Evolutionary conservation across 148 eudicot genomes (phyloP), one percentile per base, ranked within the genome.

Genomic region (Drosera capensis): DNA sequence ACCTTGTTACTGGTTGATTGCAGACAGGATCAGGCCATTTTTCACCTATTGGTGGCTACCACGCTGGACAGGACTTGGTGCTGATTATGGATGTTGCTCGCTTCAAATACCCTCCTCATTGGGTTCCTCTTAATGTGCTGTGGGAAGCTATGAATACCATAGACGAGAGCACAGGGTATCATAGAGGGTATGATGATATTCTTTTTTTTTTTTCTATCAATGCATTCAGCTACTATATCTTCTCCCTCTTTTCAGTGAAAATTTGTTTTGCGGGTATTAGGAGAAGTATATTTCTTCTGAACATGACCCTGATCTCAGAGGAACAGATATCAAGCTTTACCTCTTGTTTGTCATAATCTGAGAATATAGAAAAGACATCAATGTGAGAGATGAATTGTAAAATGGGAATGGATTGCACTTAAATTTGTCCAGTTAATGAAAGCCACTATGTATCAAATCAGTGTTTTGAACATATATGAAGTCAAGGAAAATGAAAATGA

Each of bases 51-150:
- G 77, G 77, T 47, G 77, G 72, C 29, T 72, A 67, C 45, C 77
- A 72, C 57, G 64, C 70, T 39, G 67, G 43, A 35, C 67, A 53
- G 31, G 77, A 67, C 44, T 47, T 67, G 77, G 72, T 63, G 31
- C 69, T 71, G 3, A 67, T 71, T 51, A 57, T 71, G 51, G 72
- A 71, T 71, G 77, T 71, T 58, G 77, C 77, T 30, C 77, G 72
- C 30, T 70, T 70, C 12, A 70, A 70, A 51, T 70, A 70, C 22
- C 75, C 75, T 34, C 75, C 75, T 65, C 77, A 71, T 16, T 71
- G 77, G 77, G 66, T 71, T 43, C 72, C 77, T 30, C 69, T 71
- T 30, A 19, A 63, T 45, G 70, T 72, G 37, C 38, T 72, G n/a
- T 67, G 77, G 77, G 64, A 67, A 59, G 77, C 77, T 48, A 72